Evolutionary conservation across 306 rosid species (phyloP), one percentile per base, ranked within the genome.

Genomic region (Rubus idaeus): DNA sequence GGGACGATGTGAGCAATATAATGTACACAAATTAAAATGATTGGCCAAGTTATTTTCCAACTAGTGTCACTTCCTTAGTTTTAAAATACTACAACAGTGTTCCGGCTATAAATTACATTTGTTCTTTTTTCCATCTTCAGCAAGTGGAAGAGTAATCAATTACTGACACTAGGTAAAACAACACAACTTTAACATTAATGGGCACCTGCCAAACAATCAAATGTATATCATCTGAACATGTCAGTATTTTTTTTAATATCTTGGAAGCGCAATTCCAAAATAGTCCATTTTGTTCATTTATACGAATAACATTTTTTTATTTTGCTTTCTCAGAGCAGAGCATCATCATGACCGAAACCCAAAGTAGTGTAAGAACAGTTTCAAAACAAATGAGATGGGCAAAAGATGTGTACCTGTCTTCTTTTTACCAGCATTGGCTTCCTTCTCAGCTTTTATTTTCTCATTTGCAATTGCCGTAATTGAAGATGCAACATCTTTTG

Each of bases 401-500:
- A 6, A 20, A 14, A 20, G 37, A 17, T 21, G 10, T 5, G 23
- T 84, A 92, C 97, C 97, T 84, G 87, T 84, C 84, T 91, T 95
- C 94, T 86, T 95, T 89, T 92, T 95, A 46, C 97, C 91, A 82
- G 97, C 88, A 83, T 85, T 90, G 44, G 93, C 91, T 82, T 92
- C 97, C 87, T 92, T 95, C 81, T 95, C 99, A 21, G 91, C 92
- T 81, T 88, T 95, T 68, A 95, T 66, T 90, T 92, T 95, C 80
- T 95, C 97, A 74, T 92, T 95, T 11, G 97, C 97, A 89, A 95
- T 89, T 63, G 99, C 97, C 4, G 96, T 82, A 71, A 89, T 49
- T 0, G 99, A 95, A 40, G 98, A 95, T 17, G 99, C 92, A 63
- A 92, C 91, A 1, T 92, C 99, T 82, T 95, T 95, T 6, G 98